Evolutionary conservation across 768 basidiomycete genomes (phyloP).

Genomic region (Boletus reticulatus): DNA sequence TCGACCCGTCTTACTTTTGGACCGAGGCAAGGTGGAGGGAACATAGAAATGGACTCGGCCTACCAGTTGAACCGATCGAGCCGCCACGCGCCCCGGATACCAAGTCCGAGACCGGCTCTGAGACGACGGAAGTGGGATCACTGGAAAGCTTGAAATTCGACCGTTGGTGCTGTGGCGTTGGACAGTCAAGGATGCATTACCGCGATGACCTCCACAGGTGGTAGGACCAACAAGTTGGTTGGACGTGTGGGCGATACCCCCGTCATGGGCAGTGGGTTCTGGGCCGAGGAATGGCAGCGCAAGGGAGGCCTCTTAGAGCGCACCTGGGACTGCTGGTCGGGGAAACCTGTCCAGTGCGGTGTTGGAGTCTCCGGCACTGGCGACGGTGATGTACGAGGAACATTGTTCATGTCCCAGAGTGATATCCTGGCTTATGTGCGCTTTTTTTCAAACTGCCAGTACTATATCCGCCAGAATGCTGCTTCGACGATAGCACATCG

Average conservation of each 20-base stretch:
- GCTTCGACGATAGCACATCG: slow-evolving; percentile 66
- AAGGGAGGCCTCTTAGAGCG: slow-evolving; percentile 31
- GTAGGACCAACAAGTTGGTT: slow-evolving; percentile 78
- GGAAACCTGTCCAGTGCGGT: slow-evolving; percentile 38
- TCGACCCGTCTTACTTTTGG: slow-evolving; percentile 77
- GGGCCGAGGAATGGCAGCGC: slow-evolving; percentile 76
- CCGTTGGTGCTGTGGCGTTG: slow-evolving; percentile 79
- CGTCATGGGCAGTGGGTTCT: slow-evolving; percentile 73
- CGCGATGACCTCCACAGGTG: slow-evolving; percentile 75
- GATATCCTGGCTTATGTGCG: neutral
- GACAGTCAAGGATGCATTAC: slow-evolving; percentile 74
- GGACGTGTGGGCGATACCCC: slow-evolving; percentile 87
- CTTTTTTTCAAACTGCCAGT: slow-evolving; percentile 39
- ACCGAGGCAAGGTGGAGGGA: slow-evolving; percentile 75
- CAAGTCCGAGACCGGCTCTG: slow-evolving; percentile 10
- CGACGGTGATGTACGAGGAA: slow-evolving; percentile 68
- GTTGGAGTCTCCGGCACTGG: slow-evolving; percentile 84
- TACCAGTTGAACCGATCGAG: slow-evolving; percentile 65
- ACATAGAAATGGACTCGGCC: slow-evolving; percentile 68
- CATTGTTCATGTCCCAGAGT: neutral
- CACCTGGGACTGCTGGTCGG: slow-evolving; percentile 40
- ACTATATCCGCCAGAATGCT: slow-evolving; percentile 71
- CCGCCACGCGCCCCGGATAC: slow-evolving; percentile 15
- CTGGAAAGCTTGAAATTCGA: slow-evolving; percentile 14
- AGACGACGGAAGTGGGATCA: slow-evolving; percentile 18